Percentiles rank a stretch among this genome's conserved stretches.
Conservation (phyloP, 345 rosid genomes). For the Xanthoceras sorbifolium region DNA sequence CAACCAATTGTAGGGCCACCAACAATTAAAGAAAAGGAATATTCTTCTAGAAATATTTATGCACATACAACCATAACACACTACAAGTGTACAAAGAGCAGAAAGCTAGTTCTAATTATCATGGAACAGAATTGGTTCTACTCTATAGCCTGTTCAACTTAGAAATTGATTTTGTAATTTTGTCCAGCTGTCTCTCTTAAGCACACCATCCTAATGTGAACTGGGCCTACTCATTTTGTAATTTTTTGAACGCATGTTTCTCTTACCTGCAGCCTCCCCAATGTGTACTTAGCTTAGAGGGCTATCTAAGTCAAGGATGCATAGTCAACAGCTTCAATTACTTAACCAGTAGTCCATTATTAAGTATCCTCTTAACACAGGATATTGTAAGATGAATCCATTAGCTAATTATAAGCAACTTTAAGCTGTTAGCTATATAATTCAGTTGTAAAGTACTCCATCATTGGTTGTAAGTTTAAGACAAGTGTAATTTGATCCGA, state of each 20-base stretch:
- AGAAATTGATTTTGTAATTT: background rate
- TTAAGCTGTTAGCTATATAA: too few relatives aligned
- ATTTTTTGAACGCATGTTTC: too few relatives aligned
- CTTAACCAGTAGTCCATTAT: too few relatives aligned
- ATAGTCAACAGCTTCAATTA: background rate
- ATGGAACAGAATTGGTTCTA: background rate
- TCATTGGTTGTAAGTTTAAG: too few relatives aligned
- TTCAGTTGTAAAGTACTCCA: too few relatives aligned
- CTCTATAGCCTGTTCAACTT: background rate
- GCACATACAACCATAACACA: background rate
- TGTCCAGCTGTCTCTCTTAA: background rate
- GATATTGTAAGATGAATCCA: too few relatives aligned
- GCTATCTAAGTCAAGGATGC: background rate
- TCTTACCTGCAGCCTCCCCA: background rate
- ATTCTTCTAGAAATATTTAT: background rate
- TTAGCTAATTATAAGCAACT: too few relatives aligned
- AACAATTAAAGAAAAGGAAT: background rate
- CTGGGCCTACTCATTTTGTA: too few relatives aligned
- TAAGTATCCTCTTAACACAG: too few relatives aligned
- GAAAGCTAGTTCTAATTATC: background rate
- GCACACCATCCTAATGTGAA: too few relatives aligned
- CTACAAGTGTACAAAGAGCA: background rate
- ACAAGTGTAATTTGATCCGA: too few relatives aligned
- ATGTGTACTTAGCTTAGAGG: background rate
- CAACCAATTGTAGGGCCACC: background rate